Evolutionary conservation across 225 moss, liverwort and hornwort species (phyloP).

Genomic region (Marchantia polymorpha): DNA sequence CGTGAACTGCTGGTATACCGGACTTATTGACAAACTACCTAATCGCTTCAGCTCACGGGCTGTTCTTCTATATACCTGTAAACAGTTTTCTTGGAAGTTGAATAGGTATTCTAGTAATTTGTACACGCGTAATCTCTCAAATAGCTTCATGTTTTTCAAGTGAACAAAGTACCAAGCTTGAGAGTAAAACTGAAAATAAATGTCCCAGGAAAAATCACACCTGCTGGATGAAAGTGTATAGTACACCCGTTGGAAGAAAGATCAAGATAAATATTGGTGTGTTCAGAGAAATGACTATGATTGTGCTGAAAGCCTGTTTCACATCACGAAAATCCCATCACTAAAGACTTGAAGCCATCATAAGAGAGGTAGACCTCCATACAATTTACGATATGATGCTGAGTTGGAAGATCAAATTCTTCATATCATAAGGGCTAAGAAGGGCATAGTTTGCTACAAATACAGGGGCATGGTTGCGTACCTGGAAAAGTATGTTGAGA

Average conservation of each 20-base stretch:
- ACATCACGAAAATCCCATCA: not conserved
- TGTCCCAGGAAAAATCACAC: slow-evolving; percentile 6
- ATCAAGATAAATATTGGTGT: slow-evolving; percentile 46
- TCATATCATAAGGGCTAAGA: not conserved
- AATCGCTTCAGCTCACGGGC: slow-evolving; percentile 52
- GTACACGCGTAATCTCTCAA: not conserved
- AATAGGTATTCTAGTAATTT: not conserved
- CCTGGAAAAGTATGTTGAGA: slow-evolving; percentile 53
- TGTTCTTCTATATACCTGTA: slow-evolving; percentile 44
- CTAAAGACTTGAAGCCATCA: not conserved
- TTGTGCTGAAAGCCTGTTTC: slow-evolving; percentile 48
- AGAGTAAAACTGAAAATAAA: not conserved
- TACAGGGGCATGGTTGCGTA: not conserved
- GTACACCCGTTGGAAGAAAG: slow-evolving; percentile 45
- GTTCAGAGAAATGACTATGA: slow-evolving; percentile 43
- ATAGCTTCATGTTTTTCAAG: not conserved
- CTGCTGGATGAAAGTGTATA: slow-evolving; percentile 49
- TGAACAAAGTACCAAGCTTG: not conserved
- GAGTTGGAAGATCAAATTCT: no score
- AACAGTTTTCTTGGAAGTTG: not conserved
- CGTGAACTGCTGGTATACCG: slow-evolving; percentile 52
- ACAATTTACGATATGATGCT: no score
- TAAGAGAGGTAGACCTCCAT: no score
- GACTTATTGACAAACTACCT: slow-evolving; percentile 45
- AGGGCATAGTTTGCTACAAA: not conserved